Base-by-base conservation (phyloP, 163 green algal genomes). In the Chlorella variabilis region DNA sequence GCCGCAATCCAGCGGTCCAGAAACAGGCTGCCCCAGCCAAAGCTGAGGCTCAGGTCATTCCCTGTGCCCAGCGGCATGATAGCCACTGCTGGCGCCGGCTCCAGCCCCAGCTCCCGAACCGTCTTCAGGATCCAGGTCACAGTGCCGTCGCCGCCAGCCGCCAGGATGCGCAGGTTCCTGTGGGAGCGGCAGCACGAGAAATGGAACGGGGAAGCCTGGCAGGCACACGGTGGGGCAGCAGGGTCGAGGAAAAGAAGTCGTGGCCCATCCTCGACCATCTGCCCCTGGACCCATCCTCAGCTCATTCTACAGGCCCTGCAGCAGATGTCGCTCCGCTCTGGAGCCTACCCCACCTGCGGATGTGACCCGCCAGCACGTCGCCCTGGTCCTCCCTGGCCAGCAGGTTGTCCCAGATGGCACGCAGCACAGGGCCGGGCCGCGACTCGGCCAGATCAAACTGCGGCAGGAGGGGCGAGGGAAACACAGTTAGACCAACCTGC, bases 1-100 rank as follows among this genome's bases (percentile, higher is more conserved):
- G 75, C 62, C n/a, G 31, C 39, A 42, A 93, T 92, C 88, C 87
- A 93, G 23, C 58, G 65, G 27, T 90, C 79, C 71, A 86, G 59
- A 71, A 94, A 94, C 27, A 78, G 86, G 73, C 89, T 92, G 63
- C 93, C 94, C 94, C 94, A 98, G 39, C 90, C 88, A 68, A 98
- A 91, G 73, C 87, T 91, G 27, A 95, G 89, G 21, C 87, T 85
- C 7, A 98, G 88, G 85, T 98, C 94, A 77, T 98, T 98, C 48
- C 94, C 94, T 0, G 94, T 98, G 63, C 94, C 94, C 70, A 98
- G 90, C 17, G 94, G 94, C 78, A 96, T 85, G 59, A 98, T 85
- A 21, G 92, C 94, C 58, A 97, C 93, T 0, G 90, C 75, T 18
- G 94, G 94, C 25, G 78, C 38, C 29, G 84, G 89, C 0, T 91